Evolutionary conservation across 306 rosid genomes (phyloP).

Genomic region (Pterocarpus macrocarpus): DNA sequence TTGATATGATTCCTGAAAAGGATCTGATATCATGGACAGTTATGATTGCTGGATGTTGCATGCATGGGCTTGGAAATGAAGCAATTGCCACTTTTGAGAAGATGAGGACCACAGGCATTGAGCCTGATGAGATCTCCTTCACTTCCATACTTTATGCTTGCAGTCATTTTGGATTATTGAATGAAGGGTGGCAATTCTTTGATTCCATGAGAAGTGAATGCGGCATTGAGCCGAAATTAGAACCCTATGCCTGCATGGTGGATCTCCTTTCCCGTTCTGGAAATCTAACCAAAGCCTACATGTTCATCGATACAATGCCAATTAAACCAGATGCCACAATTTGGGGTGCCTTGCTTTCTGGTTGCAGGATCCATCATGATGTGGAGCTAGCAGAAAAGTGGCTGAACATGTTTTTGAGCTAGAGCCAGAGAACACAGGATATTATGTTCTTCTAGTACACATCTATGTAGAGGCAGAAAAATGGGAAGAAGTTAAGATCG

Average conservation of each 20-base stretch:
- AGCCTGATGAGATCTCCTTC: conserved; percentile 72
- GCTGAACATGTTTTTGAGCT: conserved; percentile 74
- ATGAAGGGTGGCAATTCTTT: conserved; percentile 71
- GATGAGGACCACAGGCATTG: conserved; percentile 63
- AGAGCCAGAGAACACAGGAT: conserved; percentile 81
- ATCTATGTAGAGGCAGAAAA: conserved; percentile 79
- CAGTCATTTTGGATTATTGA: conserved; percentile 73
- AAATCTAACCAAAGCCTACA: conserved; percentile 63
- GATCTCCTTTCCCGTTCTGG: conserved; percentile 82
- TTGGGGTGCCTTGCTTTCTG: conserved; percentile 80
- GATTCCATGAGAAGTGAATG: conserved; percentile 58
- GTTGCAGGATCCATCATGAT: conserved; percentile 75
- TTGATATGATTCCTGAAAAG: conserved; percentile 59
- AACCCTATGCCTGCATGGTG: conserved; percentile 80
- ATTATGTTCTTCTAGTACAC: conserved; percentile 72
- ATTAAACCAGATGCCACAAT: conserved; percentile 72
- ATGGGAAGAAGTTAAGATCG: conserved; percentile 75
- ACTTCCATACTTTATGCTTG: conserved; percentile 75
- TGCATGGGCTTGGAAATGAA: conserved; percentile 79
- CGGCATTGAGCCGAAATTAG: conserved; percentile 62
- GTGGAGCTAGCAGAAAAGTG: conserved; percentile 76
- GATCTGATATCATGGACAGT: conserved; percentile 80
- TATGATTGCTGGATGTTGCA: conserved; percentile 75
- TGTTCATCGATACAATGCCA: conserved; percentile 67
- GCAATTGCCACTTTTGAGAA: conserved; percentile 63